Evolutionary conservation across 2,329 filamentous ascomycete species (phyloP), one percentile per base, ranked within the genome.

Genomic region (Botrytis pseudocinerea): DNA sequence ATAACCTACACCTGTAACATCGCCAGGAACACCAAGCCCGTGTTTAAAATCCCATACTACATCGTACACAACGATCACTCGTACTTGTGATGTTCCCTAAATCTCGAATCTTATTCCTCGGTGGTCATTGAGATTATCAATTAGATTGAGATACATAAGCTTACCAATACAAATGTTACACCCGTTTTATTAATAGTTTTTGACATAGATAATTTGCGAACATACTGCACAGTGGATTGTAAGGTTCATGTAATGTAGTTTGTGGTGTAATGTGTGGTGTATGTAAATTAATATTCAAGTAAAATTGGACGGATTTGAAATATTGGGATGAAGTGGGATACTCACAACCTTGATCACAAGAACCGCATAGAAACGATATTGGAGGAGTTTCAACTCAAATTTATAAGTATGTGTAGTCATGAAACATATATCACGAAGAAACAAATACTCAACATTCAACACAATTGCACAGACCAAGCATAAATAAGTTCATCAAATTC

Each of bases 181-280:
- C 25, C 1, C 38, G 14, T 40, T 10, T 40, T 61, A 40, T 40
- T n/a, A n/a, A 40, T 40, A 61, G 2, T 38, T n/a, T 40, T 18
- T 10, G 2, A 9, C 1, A 4, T 60, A 60, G 20, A 60, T 40
- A 1, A 10, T 14, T 5, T 7, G 22, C 8, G 59, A 38, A 2
- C 0, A 38, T 6, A 9, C 6, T 40, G 4, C 0, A 0, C 5
- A 14, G 14, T 22, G 12, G 10, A 61, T n/a, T 61, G 20, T n/a
- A 25, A 14, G 20, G 12, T 12, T 32, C 18, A 20, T 35, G 28
- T 10, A 60, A 5, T 25, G 22, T 59, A 35, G 8, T 32, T 7
- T 32, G 28, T 20, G 3, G 8, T 25, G 22, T 59, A 35, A 3
- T 32, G 14, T 32, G 28, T 20, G 3, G 8, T 35, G 4, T 12